Percentiles rank a stretch among this genome's conserved stretches.
phyloP scores from a whole-genome alignment of 352 stramenopile genomes.

The Phytophthora podocarpi region DNA sequence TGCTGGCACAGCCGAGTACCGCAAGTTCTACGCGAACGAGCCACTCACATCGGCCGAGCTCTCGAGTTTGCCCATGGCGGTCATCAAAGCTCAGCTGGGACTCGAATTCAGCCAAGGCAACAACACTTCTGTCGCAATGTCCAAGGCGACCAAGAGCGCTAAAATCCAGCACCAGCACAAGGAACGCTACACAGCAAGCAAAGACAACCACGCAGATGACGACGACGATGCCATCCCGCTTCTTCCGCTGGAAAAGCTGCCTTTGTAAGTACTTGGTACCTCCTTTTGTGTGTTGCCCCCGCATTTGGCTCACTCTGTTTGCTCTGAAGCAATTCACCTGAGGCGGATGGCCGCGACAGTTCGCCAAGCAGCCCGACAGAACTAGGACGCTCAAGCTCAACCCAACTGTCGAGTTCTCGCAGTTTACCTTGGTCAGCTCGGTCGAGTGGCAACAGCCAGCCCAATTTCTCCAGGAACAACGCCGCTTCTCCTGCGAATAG shows the following conservation, averaged over 20 bases:
- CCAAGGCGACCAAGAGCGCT: conserved; percentile 7
- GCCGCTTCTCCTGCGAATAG: conserved; percentile 17
- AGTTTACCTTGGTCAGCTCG: conserved; percentile 19
- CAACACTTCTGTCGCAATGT: background rate
- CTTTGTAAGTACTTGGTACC: conserved; percentile 32
- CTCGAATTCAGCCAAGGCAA: conserved; percentile 50
- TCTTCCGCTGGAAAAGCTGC: conserved; percentile 58
- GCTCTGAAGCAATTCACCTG: conserved; percentile 21
- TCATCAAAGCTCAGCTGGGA: conserved; percentile 78
- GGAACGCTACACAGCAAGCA: conserved; percentile 18
- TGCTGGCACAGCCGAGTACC: conserved; percentile 22
- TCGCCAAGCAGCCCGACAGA: conserved; percentile 15
- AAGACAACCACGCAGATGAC: conserved; percentile 52
- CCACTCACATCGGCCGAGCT: conserved; percentile 67
- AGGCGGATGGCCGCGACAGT: conserved; percentile 24
- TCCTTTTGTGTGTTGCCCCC: background rate
- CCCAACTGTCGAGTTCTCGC: conserved; percentile 15
- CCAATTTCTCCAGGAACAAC: conserved; percentile 31
- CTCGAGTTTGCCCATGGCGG: conserved; percentile 66
- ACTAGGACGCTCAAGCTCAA: conserved; percentile 7
- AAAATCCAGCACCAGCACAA: conserved; percentile 31
- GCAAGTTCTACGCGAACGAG: conserved; percentile 77
- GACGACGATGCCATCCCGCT: conserved; percentile 63
- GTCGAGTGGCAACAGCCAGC: conserved; percentile 17
- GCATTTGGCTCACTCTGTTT: conserved; percentile 5